Percentiles rank a stretch among this genome's conserved stretches.
phyloP scores from a whole-genome alignment of 2,329 filamentous ascomycete species.

The Monilinia vaccinii-corymbosi region DNA sequence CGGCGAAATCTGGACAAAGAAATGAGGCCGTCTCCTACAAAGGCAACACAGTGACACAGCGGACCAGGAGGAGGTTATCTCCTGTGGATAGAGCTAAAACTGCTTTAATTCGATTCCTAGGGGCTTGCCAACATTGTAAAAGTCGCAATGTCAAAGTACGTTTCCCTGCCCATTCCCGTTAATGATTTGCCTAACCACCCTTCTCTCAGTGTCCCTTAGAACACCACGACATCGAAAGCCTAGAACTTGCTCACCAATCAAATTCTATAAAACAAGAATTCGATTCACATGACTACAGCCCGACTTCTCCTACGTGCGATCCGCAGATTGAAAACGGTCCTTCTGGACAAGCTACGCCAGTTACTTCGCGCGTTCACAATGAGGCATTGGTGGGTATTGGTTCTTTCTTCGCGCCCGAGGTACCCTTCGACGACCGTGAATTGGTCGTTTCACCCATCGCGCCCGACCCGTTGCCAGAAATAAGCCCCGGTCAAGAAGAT shows the following conservation, averaged over 20 bases:
- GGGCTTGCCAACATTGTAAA: slow-evolving; percentile 21
- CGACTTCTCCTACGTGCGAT: slow-evolving; percentile 3
- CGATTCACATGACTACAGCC: not conserved
- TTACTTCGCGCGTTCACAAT: slow-evolving; percentile 4
- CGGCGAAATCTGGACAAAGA: slow-evolving; percentile 3
- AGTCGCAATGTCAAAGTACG: slow-evolving; percentile 15
- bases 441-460: slow-evolving; percentile 10
- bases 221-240: slow-evolving; percentile 24
- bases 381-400: slow-evolving; percentile 21
- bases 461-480: slow-evolving; percentile 1
- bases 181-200: not conserved
- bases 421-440: not conserved
- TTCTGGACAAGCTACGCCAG: slow-evolving; percentile 8
- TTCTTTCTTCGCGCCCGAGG: not conserved
- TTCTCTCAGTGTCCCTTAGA: slow-evolving; percentile 22
- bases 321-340: slow-evolving; percentile 11
- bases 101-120: slow-evolving; percentile 24
- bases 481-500: not conserved
- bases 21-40: slow-evolving; percentile 19
- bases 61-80: slow-evolving; percentile 17
- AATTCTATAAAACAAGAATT: not conserved
- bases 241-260: slow-evolving; percentile 14
- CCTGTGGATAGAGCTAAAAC: slow-evolving; percentile 22
- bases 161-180: slow-evolving; percentile 9
- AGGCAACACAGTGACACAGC: slow-evolving; percentile 20